phyloP scores from a whole-genome alignment of 176 grass and related monocot genomes.

The Eleusine coracana region DNA sequence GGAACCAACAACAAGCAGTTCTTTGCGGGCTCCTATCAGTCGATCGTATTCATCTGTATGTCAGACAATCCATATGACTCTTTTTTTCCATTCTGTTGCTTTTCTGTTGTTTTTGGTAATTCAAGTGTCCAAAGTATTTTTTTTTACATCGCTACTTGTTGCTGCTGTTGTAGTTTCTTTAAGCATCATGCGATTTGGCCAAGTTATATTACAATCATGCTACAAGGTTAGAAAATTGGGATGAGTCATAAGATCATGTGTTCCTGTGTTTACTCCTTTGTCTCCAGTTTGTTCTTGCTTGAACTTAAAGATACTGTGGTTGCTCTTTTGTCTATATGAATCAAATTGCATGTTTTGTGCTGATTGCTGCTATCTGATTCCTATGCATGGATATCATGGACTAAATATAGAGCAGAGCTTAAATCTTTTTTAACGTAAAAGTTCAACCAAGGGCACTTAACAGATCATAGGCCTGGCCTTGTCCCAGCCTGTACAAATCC shows the following conservation, averaged over 20 bases:
- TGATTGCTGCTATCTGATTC: background rate
- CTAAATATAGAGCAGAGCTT: background rate
- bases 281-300: background rate
- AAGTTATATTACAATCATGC: background rate
- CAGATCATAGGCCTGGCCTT: background rate
- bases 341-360: background rate
- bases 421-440: background rate
- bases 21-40: conserved; percentile 29
- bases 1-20: conserved; percentile 66
- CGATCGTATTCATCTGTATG: conserved; percentile 74
- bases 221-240: background rate
- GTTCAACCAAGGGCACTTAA: conserved; percentile 11
- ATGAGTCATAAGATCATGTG: background rate
- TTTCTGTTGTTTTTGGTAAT: conserved; percentile 17
- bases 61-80: conserved; percentile 12
- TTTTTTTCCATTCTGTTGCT: conserved; percentile 9
- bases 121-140: background rate
- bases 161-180: conserved; percentile 15
- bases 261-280: background rate
- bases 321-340: background rate
- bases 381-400: conserved; percentile 10
- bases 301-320: conserved; percentile 12
- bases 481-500: background rate
- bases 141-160: conserved; percentile 4
- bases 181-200: background rate